Conservation (phyloP, 2,329 filamentous ascomycete species). For the Arthroderma uncinatum region DNA sequence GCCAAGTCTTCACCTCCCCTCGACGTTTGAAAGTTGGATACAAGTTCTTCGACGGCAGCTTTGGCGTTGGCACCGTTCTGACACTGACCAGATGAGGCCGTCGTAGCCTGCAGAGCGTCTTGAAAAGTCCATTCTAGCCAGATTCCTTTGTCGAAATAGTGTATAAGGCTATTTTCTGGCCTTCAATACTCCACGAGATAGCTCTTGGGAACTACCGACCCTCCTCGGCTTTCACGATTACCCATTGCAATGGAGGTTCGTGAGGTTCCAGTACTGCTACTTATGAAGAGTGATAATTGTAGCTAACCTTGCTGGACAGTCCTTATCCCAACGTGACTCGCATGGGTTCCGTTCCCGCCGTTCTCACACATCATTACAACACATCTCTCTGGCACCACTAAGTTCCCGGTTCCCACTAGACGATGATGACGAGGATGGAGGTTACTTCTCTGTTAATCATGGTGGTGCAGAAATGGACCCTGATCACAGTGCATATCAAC, state of each 20-base stretch:
- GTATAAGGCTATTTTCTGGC: not conserved
- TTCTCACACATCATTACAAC: slow-evolving; percentile 48
- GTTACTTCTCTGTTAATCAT: slow-evolving; percentile 17
- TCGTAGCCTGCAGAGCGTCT: not conserved
- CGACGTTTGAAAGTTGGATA: not conserved
- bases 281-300: not conserved
- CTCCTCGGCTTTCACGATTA: not conserved
- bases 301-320: not conserved
- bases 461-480: slow-evolving; percentile 15
- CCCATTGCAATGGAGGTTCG: not conserved
- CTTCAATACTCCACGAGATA: not conserved
- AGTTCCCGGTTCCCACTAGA: slow-evolving; percentile 45
- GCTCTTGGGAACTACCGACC: not conserved
- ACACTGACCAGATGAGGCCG: not conserved
- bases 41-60: not conserved
- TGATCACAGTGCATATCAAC: slow-evolving; percentile 25
- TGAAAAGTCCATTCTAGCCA: not conserved
- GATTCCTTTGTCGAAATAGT: not conserved
- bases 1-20: not conserved
- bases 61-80: not conserved
- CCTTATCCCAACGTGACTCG: slow-evolving; percentile 19
- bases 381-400: slow-evolving; percentile 51
- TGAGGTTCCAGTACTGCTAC: not conserved
- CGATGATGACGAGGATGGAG: slow-evolving; percentile 27
- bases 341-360: slow-evolving; percentile 36